Percentiles rank a stretch among this genome's conserved stretches.
Conservation (phyloP, 495 filamentous ascomycete species). For the Astrocystis sublimbata region DNA sequence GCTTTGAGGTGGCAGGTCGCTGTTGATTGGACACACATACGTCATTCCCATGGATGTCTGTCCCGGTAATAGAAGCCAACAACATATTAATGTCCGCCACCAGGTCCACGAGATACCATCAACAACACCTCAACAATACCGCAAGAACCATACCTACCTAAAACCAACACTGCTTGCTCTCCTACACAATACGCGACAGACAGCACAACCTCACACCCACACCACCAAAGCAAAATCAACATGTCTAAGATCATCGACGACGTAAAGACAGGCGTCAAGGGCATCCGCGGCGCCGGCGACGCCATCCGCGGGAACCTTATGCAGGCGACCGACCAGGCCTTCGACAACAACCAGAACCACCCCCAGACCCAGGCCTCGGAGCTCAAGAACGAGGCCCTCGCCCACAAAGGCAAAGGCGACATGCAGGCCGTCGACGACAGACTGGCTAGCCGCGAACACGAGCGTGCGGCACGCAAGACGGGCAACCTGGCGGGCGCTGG, state of each 20-base stretch:
- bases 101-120: neutral
- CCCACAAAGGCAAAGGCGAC: conserved; percentile 25
- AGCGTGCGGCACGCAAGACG: conserved; percentile 16
- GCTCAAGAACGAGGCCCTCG: conserved; percentile 25
- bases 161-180: neutral
- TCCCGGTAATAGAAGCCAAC: too few species aligned
- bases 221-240: neutral
- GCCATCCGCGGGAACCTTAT: conserved; percentile 24
- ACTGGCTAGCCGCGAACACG: conserved; percentile 21
- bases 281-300: conserved; percentile 31
- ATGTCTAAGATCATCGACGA: conserved; percentile 33
- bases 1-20: neutral
- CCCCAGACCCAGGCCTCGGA: conserved; percentile 21
- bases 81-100: neutral
- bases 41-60: conserved; percentile 3
- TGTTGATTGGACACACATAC: conserved; percentile 13
- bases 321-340: conserved; percentile 24
- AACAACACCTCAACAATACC: neutral
- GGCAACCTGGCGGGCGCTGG: neutral
- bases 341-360: conserved; percentile 26
- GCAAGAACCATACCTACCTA: neutral
- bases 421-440: conserved; percentile 23
- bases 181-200: neutral
- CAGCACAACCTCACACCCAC: neutral
- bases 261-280: conserved; percentile 30